Percentiles rank a stretch among this genome's conserved stretches.
phyloP scores from a whole-genome alignment of 768 basidiomycete species.

The Hypholoma sublateritium region DNA sequence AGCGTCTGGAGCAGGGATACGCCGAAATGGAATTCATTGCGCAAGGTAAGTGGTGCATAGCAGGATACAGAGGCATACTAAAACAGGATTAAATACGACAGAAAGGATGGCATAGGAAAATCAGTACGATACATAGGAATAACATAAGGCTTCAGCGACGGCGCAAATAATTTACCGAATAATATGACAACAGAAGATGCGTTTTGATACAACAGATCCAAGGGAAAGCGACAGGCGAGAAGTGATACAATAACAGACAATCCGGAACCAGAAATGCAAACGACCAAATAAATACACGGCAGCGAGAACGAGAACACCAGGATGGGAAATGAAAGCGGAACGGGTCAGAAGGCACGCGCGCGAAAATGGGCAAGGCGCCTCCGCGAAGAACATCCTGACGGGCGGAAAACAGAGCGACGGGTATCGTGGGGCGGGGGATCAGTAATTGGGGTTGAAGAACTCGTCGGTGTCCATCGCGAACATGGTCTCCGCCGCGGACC shows the following conservation, averaged over 20 bases:
- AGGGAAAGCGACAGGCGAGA: neutral
- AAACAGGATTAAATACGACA: slow-evolving; percentile 7
- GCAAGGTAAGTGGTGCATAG: neutral
- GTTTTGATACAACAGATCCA: neutral
- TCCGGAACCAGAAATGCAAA: neutral
- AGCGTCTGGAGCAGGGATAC: neutral
- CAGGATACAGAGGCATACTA: neutral
- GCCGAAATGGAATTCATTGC: neutral
- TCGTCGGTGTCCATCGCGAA: slow-evolving; percentile 28
- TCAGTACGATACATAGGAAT: slow-evolving; percentile 1
- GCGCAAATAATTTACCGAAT: slow-evolving; percentile 6
- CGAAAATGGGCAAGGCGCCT: neutral
- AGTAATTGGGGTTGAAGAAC: slow-evolving; percentile 20
- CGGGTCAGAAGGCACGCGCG: neutral
- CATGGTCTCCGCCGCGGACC: slow-evolving; percentile 20
- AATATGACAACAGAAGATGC: slow-evolving; percentile 1
- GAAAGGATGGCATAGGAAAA: neutral
- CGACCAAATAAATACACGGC: neutral
- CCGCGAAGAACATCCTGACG: neutral
- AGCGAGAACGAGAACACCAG: neutral
- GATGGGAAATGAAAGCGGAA: neutral
- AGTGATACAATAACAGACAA: slow-evolving; percentile 4
- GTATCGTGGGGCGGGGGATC: neutral
- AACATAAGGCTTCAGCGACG: neutral
- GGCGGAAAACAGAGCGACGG: neutral